Base-by-base conservation (phyloP, 345 rosid genomes). In the Gossypium arboreum region DNA sequence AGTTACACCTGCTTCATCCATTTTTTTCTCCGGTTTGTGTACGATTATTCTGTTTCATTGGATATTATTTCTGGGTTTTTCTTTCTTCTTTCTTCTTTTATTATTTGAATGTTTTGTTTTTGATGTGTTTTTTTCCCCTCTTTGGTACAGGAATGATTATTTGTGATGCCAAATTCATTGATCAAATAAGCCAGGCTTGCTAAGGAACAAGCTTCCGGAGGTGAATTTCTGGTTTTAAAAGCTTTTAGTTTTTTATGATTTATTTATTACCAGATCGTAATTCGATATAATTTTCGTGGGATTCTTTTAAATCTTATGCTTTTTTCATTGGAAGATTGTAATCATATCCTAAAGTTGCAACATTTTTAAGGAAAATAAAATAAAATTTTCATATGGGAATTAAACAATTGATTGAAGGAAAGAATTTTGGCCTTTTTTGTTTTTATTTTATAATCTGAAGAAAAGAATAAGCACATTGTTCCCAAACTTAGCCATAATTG, bases 191-290 rank as follows among this genome's bases (percentile, higher is more conserved):
- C 20, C 56, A 22, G 48, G 17, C 13, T 24, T 48, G 56, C 57
- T 47, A 7, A 48, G 72, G 57, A 48, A 48, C 72, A 68, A 17
- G 20, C 18, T 68, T 68, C 39, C 9, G 12, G 48, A 68, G 72
- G 72, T 68, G 57, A 16, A 24, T 25, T 48, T 68, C 20, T 48
- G 41, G 18, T 48, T 24, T 8, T 2, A 50, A 68, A 48, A 50
- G 9, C 20, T 10, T 50, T 25, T 51, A 12, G 1, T 50, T 69
- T 69, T 25, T 22, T 9, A 9, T 51, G 73, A 48, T 69, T 50
- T 25, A 9, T 51, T 16, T 50, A 48, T 68, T 7, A 9, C 16
- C 41, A 16, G 34, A 25, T 24, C 13, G 29, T 48, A 25, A 6
- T 8, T 25, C 44, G 12, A 15, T 16, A 8, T 25, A 15, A 16